Percentiles rank a stretch among this genome's conserved stretches.
phyloP scores from a whole-genome alignment of 2,329 filamentous ascomycete genomes.

The Stemphylium vesicarium region DNA sequence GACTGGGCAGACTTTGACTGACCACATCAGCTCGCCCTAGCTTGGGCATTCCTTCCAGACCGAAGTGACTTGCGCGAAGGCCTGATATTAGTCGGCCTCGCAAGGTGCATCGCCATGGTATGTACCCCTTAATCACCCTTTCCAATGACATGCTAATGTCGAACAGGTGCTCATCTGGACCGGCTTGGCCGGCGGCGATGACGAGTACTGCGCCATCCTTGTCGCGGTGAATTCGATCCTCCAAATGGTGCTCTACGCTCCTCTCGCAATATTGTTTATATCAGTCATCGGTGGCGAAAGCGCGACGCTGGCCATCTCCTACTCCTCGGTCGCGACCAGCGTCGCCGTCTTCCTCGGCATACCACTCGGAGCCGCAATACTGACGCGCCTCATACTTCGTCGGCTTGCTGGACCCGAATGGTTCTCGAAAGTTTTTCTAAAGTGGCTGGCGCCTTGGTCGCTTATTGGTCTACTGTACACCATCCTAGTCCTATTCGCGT shows the following conservation, averaged over 20 bases:
- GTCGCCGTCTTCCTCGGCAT: constrained; percentile 78
- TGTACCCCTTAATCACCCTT: not conserved
- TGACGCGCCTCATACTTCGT: constrained; percentile 70
- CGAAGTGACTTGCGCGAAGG: constrained; percentile 58
- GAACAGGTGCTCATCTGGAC: constrained; percentile 72
- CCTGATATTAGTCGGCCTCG: constrained; percentile 77
- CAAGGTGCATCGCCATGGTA: constrained; percentile 83
- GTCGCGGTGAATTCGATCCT: constrained; percentile 51
- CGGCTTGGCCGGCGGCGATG: constrained; percentile 72
- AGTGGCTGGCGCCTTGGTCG: constrained; percentile 70
- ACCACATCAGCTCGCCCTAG: constrained; percentile 64
- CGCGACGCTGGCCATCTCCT: constrained; percentile 54
- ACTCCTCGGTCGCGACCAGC: constrained; percentile 71
- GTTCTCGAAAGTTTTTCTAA: constrained; percentile 71
- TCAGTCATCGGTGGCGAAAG: constrained; percentile 64
- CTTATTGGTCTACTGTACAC: constrained; percentile 82
- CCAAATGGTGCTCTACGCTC: constrained; percentile 50
- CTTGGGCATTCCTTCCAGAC: constrained; percentile 57
- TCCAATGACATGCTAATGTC: not conserved
- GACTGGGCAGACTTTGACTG: too few relatives aligned
- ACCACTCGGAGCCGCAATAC: constrained; percentile 74
- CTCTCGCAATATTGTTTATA: constrained; percentile 57
- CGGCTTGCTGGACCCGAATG: constrained; percentile 54
- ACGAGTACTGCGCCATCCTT: constrained; percentile 73
- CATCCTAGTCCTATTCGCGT: constrained; percentile 78